phyloP scores from a whole-genome alignment of 768 basidiomycete species.

The Russula virescens region DNA sequence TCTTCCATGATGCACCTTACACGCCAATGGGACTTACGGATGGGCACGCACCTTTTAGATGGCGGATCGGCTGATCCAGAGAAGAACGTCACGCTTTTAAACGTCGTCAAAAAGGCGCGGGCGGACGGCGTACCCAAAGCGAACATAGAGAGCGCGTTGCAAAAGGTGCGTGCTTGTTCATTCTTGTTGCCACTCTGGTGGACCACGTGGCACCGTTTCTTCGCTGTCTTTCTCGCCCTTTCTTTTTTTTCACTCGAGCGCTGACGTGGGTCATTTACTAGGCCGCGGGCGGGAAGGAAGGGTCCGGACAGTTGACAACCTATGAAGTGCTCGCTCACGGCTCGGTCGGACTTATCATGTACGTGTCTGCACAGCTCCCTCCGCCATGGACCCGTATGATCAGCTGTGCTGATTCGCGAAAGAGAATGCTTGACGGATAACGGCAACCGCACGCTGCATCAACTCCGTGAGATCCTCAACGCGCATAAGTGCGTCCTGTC shows the following conservation, averaged over 20 bases:
- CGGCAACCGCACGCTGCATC: constrained; percentile 19
- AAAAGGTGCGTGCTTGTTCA: constrained; percentile 14
- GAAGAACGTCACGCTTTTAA: constrained; percentile 19
- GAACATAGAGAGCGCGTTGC: constrained; percentile 23
- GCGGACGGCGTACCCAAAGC: constrained; percentile 22
- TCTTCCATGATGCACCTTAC: neutral
- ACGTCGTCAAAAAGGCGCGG: constrained; percentile 18
- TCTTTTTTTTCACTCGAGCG: neutral
- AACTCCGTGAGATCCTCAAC: constrained; percentile 21
- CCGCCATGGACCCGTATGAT: no score
- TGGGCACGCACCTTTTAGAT: neutral
- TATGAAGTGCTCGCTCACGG: constrained; percentile 25
- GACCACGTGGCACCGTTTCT: neutral
- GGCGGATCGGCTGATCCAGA: constrained; percentile 20
- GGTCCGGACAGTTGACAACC: constrained; percentile 7
- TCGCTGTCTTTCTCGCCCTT: no score
- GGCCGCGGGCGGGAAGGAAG: constrained; percentile 20
- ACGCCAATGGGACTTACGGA: neutral
- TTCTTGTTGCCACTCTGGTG: no score
- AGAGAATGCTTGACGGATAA: constrained; percentile 26
- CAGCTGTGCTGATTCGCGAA: neutral
- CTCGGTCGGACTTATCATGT: constrained; percentile 24
- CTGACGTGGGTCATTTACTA: neutral
- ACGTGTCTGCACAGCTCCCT: neutral
- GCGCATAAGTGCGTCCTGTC: constrained; percentile 19